Conservation (phyloP, 176 grass and related monocot genomes). For the Urochloa ruziziensis region DNA sequence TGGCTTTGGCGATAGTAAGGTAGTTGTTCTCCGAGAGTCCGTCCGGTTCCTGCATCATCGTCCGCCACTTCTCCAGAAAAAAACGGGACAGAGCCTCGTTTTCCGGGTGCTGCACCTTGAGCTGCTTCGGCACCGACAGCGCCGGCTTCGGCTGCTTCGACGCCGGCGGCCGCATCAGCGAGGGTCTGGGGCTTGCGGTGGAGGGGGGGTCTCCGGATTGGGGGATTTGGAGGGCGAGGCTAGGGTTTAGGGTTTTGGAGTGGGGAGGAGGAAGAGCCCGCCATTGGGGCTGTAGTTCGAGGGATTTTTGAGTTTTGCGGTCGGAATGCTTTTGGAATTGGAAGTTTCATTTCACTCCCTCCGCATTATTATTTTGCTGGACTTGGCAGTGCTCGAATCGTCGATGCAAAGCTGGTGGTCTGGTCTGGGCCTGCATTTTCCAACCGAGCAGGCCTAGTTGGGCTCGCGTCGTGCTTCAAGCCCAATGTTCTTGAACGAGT, state of each 20-base stretch:
- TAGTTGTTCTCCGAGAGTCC: conserved; percentile 49
- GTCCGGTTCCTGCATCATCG: conserved; percentile 41
- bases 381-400: too few relatives aligned
- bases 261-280: conserved; percentile 4
- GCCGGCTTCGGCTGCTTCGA: background rate
- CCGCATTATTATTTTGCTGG: too few relatives aligned
- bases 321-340: too few relatives aligned
- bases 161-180: conserved; percentile 4
- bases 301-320: background rate
- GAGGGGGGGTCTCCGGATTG: background rate
- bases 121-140: conserved; percentile 27
- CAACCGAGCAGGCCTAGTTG: too few relatives aligned
- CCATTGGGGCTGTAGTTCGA: background rate
- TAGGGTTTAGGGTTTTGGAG: conserved; percentile 17
- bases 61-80: conserved; percentile 60
- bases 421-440: too few relatives aligned
- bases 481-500: too few relatives aligned
- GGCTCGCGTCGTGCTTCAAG: too few relatives aligned
- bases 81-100: conserved; percentile 61
- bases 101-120: conserved; percentile 48
- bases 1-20: conserved; percentile 43
- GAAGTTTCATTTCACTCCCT: background rate
- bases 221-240: background rate
- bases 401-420: background rate
- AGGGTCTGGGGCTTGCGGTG: background rate